Base-by-base conservation (phyloP, 2,329 filamentous ascomycete species). In the Endoconidiophora laricicola region DNA sequence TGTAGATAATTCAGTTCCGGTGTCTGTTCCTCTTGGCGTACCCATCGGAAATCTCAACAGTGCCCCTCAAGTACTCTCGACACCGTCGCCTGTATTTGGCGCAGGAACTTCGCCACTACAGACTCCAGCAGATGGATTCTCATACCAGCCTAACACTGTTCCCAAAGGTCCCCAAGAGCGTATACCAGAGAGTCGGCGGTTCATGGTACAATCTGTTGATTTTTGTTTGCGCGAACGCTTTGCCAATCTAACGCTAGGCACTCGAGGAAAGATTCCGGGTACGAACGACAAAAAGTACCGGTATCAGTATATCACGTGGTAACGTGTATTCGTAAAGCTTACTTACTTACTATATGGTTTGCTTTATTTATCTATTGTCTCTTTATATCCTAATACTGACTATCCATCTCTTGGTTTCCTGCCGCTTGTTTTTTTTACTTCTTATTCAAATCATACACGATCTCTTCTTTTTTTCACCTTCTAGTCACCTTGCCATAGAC, bases 181-280 rank as follows among this genome's bases (percentile, higher is more conserved):
- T 6, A 67, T 78, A 4, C 71, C 74, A 0, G 72, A 73, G 52
- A 66, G 72, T 51, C 73, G 65, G 57, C 69, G 74, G 7, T 65
- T 78, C 50, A 76, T 76, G 67, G 67, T 78, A 43, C 67, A 70
- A 50, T 63, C 70, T 0, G 72, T 75, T 18, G 70, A 77, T 54
- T 78, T 78, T 56, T 70, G 78, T 56, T 63, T 78, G 44, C 69
- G 71, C 29, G 64, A 69, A 45, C 68, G 70, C 43, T 64, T 62
- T 48, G 74, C 74, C 3, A 61, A 64, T 7, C 60, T 78, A 23
- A 63, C 67, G 53, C 73, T 76, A 29, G 74, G 74, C n/a, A 73
- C 72, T 6, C 64, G 74, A 39, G 69, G 69, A 5, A 59, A 73
- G n/a, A 66, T 63, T 3, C 65, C 67, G 1, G 71, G 67, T 0